Evolutionary conservation across 257 asterid genomes (phyloP).

Genomic region (Ballota nigra): DNA sequence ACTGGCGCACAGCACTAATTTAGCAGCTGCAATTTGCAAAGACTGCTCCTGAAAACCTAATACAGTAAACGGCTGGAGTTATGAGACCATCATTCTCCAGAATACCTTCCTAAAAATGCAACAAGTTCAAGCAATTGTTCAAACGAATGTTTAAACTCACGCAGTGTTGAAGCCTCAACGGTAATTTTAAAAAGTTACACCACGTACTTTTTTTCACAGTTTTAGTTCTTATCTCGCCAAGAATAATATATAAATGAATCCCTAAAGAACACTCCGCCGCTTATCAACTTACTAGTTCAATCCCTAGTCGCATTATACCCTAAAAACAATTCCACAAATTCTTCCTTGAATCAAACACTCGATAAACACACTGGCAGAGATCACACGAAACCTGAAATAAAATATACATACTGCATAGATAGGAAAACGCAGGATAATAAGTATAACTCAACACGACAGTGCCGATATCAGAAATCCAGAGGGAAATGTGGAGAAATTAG

Average conservation of each 20-base stretch:
- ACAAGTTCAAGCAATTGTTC: not conserved
- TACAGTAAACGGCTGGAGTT: not conserved
- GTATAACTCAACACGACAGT: not conserved
- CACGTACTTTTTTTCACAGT: not conserved
- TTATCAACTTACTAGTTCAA: not conserved
- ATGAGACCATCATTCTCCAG: not conserved
- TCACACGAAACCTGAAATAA: not conserved
- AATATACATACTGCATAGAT: not conserved
- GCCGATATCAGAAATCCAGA: not conserved
- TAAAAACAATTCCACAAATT: not conserved
- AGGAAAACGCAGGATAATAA: not conserved
- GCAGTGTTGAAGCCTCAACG: not conserved
- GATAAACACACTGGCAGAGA: not conserved
- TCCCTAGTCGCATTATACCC: not conserved
- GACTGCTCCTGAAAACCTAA: not conserved
- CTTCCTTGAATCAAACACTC: not conserved
- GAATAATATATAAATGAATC: not conserved
- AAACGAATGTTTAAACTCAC: not conserved
- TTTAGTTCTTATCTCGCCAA: not conserved
- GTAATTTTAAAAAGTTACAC: not conserved
- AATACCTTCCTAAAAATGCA: not conserved
- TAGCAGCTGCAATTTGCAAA: not conserved
- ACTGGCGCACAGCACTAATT: not conserved
- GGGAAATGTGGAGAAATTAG: not conserved
- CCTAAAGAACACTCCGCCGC: not conserved